Percentiles rank a stretch among this genome's conserved stretches.
Evolutionary conservation across 2,329 filamentous ascomycete species (phyloP).

Genomic region (Microcyclospora tardicrescens): DNA sequence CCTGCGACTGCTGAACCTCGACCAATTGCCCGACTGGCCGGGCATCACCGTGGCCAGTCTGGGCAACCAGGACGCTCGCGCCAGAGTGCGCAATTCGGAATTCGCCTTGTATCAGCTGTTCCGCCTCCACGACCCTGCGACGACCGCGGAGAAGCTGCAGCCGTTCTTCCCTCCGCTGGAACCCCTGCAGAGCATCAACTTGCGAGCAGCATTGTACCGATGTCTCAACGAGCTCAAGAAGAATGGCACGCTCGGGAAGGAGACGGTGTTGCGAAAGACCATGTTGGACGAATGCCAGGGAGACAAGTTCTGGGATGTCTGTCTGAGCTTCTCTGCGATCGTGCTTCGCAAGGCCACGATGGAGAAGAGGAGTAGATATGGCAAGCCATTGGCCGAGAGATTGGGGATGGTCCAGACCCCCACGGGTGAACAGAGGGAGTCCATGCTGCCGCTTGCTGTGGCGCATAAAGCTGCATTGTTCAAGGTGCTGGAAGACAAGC

Average conservation of each 20-base stretch:
- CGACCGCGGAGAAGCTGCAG: constrained; percentile 67
- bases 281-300: constrained; percentile 96
- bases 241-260: constrained; percentile 65
- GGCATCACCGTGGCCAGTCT: constrained; percentile 59
- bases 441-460: constrained; percentile 52
- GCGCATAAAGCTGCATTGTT: constrained; percentile 58
- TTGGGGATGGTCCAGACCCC: constrained; percentile 31
- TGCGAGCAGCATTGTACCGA: constrained; percentile 72
- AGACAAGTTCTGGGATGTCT: constrained; percentile 74
- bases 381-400: constrained; percentile 35
- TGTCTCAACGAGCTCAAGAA: constrained; percentile 78
- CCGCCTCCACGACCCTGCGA: constrained; percentile 64
- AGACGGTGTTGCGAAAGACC: constrained; percentile 73
- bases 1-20: constrained; percentile 68
- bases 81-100: constrained; percentile 69
- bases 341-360: constrained; percentile 55
- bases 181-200: constrained; percentile 78
- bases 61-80: constrained; percentile 51
- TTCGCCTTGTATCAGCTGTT: constrained; percentile 89
- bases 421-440: constrained; percentile 21
- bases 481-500: constrained; percentile 46
- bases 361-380: constrained; percentile 34
- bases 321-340: constrained; percentile 70
- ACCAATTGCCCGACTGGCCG: constrained; percentile 68
- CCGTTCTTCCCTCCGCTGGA: constrained; percentile 86